phyloP scores from a whole-genome alignment of 2,329 filamentous ascomycete species.

The Daldinia sp. region DNA sequence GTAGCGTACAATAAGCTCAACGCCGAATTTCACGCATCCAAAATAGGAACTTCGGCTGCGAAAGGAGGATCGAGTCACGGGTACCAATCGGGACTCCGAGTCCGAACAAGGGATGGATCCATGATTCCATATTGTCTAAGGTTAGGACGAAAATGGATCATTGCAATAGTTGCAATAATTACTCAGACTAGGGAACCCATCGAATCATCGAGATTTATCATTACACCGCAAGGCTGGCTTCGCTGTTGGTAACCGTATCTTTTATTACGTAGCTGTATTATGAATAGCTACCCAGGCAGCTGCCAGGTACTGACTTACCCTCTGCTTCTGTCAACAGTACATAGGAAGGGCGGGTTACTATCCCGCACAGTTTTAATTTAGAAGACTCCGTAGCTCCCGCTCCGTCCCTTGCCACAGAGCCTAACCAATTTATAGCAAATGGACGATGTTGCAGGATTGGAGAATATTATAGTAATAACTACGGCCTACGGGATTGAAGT shows the following conservation, averaged over 20 bases:
- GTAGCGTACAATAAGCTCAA: no score
- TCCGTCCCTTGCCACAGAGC: not conserved
- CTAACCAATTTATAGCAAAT: not conserved
- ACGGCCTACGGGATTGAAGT: not conserved
- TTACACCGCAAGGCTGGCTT: slow-evolving; percentile 26
- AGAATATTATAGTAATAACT: not conserved
- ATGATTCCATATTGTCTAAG: not conserved
- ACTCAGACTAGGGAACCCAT: slow-evolving; percentile 5
- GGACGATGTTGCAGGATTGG: not conserved
- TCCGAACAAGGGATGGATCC: slow-evolving; percentile 12
- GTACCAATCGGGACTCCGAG: slow-evolving; percentile 13
- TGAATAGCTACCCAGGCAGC: no score
- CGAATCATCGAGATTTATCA: not conserved
- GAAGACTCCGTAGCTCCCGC: not conserved
- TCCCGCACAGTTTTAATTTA: not conserved
- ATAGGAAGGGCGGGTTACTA: not conserved
- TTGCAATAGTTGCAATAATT: not conserved
- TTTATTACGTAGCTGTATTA: not conserved
- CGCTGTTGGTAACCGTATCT: not conserved
- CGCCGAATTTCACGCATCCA: not conserved
- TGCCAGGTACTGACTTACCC: no score
- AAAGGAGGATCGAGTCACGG: slow-evolving; percentile 12
- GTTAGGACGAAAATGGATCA: not conserved
- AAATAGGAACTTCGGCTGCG: not conserved
- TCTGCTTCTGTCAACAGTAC: not conserved